These are phyloP conservation scores for Cryomyces minteri DNA, from an alignment of 495 filamentous ascomycete genomes.

Conservation along the genomic window DNA sequence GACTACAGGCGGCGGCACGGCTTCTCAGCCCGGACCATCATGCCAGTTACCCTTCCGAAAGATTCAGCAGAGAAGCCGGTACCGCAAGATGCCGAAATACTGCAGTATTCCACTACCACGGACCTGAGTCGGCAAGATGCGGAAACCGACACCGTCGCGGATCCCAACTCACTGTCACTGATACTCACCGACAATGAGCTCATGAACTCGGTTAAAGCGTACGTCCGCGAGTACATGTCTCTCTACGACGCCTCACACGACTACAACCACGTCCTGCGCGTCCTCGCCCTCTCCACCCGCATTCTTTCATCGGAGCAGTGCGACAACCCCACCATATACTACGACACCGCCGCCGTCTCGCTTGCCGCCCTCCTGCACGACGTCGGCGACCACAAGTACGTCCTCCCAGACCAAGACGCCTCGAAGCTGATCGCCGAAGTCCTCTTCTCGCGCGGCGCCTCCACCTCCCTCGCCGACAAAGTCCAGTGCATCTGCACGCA, in stretches of 20 bases:
- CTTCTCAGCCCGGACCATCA: background rate
- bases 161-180: too few relatives aligned
- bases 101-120: too few relatives aligned
- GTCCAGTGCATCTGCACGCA: constrained; percentile 52
- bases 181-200: constrained; percentile 6
- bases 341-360: constrained; percentile 38
- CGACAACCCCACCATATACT: constrained; percentile 14
- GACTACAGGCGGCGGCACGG: constrained; percentile 1
- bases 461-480: constrained; percentile 32
- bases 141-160: too few relatives aligned
- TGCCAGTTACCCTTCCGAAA: too few relatives aligned
- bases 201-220: constrained; percentile 30
- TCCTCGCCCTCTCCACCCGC: constrained; percentile 49
- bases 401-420: constrained; percentile 23
- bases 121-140: too few relatives aligned
- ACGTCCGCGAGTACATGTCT: constrained; percentile 56
- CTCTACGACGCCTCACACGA: constrained; percentile 75
- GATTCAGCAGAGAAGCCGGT: too few relatives aligned
- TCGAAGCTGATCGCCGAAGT: constrained; percentile 35
- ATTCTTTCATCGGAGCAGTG: constrained; percentile 29
- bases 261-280: constrained; percentile 64
- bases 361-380: constrained; percentile 73
- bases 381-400: constrained; percentile 73
- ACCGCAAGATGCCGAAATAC: too few relatives aligned
- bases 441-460: constrained; percentile 36